phyloP scores from a whole-genome alignment of 2,329 filamentous ascomycete species.

The Sporothrix mexicana region DNA sequence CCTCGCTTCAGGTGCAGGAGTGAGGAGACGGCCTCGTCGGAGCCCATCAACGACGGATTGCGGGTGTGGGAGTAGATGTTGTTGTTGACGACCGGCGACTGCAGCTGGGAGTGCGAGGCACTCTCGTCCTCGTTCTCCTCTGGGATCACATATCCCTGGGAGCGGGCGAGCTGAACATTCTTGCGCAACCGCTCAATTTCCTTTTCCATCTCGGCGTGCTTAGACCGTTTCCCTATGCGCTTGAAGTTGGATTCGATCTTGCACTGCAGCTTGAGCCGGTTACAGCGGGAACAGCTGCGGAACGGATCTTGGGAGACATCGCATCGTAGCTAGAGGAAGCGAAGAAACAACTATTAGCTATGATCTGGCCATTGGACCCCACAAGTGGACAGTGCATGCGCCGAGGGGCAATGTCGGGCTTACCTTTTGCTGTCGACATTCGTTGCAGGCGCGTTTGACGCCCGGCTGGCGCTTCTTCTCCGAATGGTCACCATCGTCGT shows the following conservation, averaged over 20 bases:
- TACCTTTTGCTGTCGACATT: conserved; percentile 86
- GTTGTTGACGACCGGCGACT: conserved; percentile 62
- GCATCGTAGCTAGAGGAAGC: conserved; percentile 72
- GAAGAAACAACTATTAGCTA: not conserved
- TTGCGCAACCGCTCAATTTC: conserved; percentile 74
- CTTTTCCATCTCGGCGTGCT: conserved; percentile 85
- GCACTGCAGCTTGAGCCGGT: conserved; percentile 79
- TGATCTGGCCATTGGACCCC: not conserved
- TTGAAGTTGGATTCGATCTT: conserved; percentile 90
- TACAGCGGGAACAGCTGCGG: conserved; percentile 76
- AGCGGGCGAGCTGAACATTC: conserved; percentile 64
- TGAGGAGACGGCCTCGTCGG: conserved; percentile 71
- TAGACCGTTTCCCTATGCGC: conserved; percentile 77
- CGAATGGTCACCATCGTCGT: conserved; percentile 60
- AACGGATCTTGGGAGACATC: conserved; percentile 84
- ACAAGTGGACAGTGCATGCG: not conserved
- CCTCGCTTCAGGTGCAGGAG: conserved; percentile 70
- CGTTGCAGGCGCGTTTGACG: conserved; percentile 81
- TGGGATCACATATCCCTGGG: conserved; percentile 59
- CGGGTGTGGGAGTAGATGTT: conserved; percentile 64
- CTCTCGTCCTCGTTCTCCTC: conserved; percentile 57
- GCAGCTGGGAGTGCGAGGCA: conserved; percentile 55
- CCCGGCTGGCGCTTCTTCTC: conserved; percentile 70
- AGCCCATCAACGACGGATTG: conserved; percentile 69
- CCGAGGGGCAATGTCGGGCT: conserved; percentile 44